phyloP scores from a whole-genome alignment of 1,284 basidiomycete genomes.

The Rhodotorula sp. region DNA sequence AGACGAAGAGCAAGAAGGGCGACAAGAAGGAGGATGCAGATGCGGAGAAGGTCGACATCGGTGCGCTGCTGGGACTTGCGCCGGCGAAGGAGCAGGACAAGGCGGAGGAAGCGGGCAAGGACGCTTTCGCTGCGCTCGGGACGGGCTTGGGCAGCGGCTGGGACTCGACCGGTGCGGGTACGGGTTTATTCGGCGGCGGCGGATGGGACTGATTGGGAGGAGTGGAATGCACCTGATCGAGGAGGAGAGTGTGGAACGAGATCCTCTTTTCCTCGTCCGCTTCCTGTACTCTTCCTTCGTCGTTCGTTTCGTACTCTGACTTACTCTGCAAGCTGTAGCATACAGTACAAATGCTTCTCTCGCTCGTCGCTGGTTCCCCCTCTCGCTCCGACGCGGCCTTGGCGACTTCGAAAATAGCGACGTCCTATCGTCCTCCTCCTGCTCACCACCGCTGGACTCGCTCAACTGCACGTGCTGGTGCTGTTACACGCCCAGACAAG shows the following conservation, averaged over 20 bases:
- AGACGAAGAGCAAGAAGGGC: slow-evolving; percentile 7
- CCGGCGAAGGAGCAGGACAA: background rate
- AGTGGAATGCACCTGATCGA: too few species aligned
- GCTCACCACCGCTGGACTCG: too few species aligned
- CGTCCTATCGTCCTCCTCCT: too few species aligned
- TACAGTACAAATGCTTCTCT: too few species aligned
- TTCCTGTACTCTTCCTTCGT: too few species aligned
- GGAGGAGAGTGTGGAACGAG: background rate
- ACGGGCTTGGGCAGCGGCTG: background rate
- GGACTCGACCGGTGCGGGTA: background rate
- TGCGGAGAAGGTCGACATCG: slow-evolving; percentile 20
- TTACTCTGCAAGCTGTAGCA: background rate
- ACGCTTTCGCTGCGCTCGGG: background rate
- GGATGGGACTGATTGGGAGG: slow-evolving; percentile 24
- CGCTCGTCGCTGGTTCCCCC: too few species aligned
- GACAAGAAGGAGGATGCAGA: slow-evolving; percentile 13
- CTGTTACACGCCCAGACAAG: too few species aligned
- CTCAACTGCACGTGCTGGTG: too few species aligned
- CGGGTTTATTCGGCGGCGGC: slow-evolving; percentile 18
- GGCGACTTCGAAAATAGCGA: too few species aligned
- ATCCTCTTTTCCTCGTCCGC: too few species aligned
- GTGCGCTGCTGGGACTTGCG: slow-evolving; percentile 24
- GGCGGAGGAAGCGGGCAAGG: background rate
- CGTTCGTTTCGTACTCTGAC: background rate
- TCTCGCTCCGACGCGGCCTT: too few species aligned